A percentile compares a stretch with the other conserved stretches of the same genome.
These are phyloP conservation scores for Nadsonia fulvescens DNA, from an alignment of 805 yeast species.

Conservation along the genomic window DNA sequence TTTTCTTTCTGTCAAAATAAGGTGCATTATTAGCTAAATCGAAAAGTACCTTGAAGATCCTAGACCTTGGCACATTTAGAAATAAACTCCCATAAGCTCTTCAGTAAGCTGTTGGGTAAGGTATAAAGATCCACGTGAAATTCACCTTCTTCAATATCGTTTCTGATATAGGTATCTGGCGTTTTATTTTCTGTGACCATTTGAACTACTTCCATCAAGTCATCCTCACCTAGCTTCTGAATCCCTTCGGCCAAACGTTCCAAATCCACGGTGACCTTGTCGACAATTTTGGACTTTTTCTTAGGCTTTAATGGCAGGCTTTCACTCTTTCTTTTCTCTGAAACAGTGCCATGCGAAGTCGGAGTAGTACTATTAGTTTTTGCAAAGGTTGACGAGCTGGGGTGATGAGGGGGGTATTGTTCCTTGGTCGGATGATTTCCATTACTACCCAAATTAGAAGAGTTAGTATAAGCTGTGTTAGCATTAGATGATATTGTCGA, in stretches of 20 bases:
- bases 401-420: no score
- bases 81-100: constrained; percentile 89
- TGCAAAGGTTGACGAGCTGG: no score
- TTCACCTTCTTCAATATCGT: constrained; percentile 92
- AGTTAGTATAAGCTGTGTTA: no score
- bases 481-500: no score
- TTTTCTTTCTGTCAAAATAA: no score
- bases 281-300: constrained; percentile 22
- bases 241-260: constrained; percentile 82
- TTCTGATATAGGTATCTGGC: constrained; percentile 85
- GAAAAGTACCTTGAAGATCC: no score
- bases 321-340: constrained; percentile 23
- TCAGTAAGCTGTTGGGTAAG: constrained; percentile 74
- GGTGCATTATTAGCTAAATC: no score
- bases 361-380: constrained; percentile 9
- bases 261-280: constrained; percentile 53
- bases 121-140: constrained; percentile 92
- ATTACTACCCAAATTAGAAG: no score
- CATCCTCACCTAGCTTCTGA: constrained; percentile 80
- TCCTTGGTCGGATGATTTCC: no score
- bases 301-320: constrained; percentile 11
- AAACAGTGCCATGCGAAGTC: constrained; percentile 12
- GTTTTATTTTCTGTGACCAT: constrained; percentile 95
- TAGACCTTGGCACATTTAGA: constrained; percentile 34
- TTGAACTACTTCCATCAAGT: constrained; percentile 83